A percentile compares a stretch with the other conserved stretches of the same genome.
Conservation (phyloP, 2,329 filamentous ascomycete species). For the Coniochaeta pulveracea region DNA sequence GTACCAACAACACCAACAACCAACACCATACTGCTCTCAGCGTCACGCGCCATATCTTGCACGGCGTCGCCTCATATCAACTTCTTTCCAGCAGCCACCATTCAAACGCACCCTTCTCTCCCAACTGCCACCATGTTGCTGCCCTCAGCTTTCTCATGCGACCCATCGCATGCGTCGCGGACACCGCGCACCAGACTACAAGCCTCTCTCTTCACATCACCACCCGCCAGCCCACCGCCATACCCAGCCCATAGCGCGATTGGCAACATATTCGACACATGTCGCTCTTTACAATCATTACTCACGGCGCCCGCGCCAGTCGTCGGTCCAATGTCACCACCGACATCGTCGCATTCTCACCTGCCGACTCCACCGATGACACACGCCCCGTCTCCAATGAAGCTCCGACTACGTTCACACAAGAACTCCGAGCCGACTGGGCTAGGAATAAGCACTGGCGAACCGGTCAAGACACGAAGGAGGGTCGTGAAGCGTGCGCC, state of each 20-base stretch:
- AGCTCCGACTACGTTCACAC: slow-evolving; percentile 43
- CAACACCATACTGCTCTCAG: too few species aligned
- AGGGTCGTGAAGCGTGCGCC: slow-evolving; percentile 39
- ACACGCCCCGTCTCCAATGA: slow-evolving; percentile 37
- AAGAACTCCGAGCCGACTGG: slow-evolving; percentile 13
- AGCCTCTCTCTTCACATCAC: slow-evolving; percentile 42
- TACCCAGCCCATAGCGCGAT: slow-evolving; percentile 33
- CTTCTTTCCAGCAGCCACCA: background rate
- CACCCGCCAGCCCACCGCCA: slow-evolving; percentile 44
- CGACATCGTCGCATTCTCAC: slow-evolving; percentile 21
- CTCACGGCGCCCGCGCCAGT: slow-evolving; percentile 28
- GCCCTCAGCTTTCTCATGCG: slow-evolving; percentile 47
- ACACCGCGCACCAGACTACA: slow-evolving; percentile 30
- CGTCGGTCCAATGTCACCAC: slow-evolving; percentile 28
- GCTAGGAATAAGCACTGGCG: slow-evolving; percentile 12
- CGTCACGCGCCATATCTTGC: background rate
- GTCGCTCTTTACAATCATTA: slow-evolving; percentile 49
- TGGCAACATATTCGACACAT: slow-evolving; percentile 45
- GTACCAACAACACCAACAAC: background rate
- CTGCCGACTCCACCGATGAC: slow-evolving; percentile 45
- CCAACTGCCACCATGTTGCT: slow-evolving; percentile 36
- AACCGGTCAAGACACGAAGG: slow-evolving; percentile 24
- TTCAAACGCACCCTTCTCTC: background rate
- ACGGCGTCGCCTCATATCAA: background rate
- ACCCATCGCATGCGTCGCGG: slow-evolving; percentile 31